phyloP scores from a whole-genome alignment of 2,329 filamentous ascomycete genomes.

The Phaeoacremonium minimum region DNA sequence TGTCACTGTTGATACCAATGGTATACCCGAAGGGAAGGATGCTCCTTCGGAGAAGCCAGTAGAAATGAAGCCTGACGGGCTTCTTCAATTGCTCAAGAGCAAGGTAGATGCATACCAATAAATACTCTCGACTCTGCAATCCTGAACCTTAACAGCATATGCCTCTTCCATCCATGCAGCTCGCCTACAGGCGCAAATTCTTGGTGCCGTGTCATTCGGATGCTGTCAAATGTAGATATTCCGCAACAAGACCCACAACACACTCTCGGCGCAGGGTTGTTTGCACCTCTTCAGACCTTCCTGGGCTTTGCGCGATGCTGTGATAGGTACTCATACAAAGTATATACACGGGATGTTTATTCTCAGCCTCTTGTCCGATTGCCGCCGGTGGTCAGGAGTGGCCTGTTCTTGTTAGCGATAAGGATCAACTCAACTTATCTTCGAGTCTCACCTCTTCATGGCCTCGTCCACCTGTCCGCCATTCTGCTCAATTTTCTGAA shows the following conservation, averaged over 20 bases:
- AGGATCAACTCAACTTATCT: too few species aligned
- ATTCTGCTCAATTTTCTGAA: slow-evolving; percentile 53
- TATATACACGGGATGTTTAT: too few species aligned
- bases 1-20: slow-evolving; percentile 44
- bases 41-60: slow-evolving; percentile 25
- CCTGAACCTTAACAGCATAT: not conserved
- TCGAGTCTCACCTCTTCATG: slow-evolving; percentile 15
- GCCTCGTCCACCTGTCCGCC: slow-evolving; percentile 49
- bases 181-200: not conserved
- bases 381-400: too few species aligned
- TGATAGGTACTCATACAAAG: too few species aligned
- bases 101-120: slow-evolving; percentile 46
- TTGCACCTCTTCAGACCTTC: not conserved
- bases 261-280: not conserved
- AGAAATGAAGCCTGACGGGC: slow-evolving; percentile 35
- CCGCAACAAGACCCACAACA: too few species aligned
- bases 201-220: not conserved
- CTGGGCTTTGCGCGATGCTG: not conserved
- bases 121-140: slow-evolving; percentile 1
- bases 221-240: not conserved
- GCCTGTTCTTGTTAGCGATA: too few species aligned
- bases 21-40: slow-evolving; percentile 18
- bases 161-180: not conserved
- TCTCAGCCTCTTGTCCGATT: too few species aligned
- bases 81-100: slow-evolving; percentile 38